Base-by-base conservation (phyloP, 768 basidiomycete genomes). In the Lactarius psammicola region DNA sequence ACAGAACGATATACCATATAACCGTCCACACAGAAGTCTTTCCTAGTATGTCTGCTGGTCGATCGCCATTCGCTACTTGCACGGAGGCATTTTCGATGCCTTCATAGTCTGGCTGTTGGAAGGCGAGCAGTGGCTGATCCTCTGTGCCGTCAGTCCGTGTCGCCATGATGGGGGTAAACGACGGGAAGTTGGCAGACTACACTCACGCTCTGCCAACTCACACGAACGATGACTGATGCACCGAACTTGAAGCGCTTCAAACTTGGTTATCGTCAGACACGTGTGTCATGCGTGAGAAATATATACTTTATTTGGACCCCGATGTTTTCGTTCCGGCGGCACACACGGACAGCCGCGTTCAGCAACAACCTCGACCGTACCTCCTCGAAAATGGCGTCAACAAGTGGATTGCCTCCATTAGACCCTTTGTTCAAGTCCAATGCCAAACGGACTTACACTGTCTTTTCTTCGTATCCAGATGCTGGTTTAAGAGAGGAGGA, bases 391-490 rank as follows among this genome's bases (percentile, higher is more conserved):
- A 70, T 70, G 69, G 62, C 84, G 3, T 79, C 85, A 28, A 77
- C 85, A 56, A 64, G 56, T 4, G 69, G 64, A 26, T 77, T 90
- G 26, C 87, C 90, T 4, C 80, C 90, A 7, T 78, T 93, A 18
- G 88, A 89, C 58, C 81, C 86, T 9, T 75, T 93, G 34, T 80
- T 89, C 53, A 82, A 80, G 70, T 76, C 76, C 63, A 85, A 83
- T 67, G 86, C 87, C n/a, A 89, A 87, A 76, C 82, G 88, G 28
- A 91, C 92, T 1, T 82, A 85, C 62, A 85, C 82, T 69, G 79
- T 92, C 54, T 94, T 92, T 75, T 82, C 85, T 1, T 79, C 86
- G 23, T 85, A 82, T 71, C 80, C 85, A 3, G 87, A 87, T 59
- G 87, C 89, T 59, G 74, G 78, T 8, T 68, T 83, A 23, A 75